Conservation (phyloP, 78 protist genomes). For the Paratrimastix pyriformis region DNA sequence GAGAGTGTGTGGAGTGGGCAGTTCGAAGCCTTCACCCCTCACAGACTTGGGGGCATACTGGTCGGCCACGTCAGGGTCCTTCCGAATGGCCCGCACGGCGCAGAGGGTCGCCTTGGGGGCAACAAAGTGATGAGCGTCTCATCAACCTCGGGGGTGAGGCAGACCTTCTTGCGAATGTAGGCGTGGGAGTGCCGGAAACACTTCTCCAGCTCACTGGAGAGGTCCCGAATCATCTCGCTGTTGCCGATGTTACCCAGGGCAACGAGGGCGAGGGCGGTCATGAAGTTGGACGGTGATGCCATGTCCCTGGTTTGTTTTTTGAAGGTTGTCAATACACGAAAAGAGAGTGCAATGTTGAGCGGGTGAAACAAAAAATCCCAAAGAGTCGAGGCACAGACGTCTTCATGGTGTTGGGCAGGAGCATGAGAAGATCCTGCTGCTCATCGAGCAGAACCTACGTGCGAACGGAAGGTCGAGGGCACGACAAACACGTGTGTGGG, state of each 20-base stretch:
- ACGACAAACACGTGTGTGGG: no score
- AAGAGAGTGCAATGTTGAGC: no score
- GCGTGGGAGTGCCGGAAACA: neutral
- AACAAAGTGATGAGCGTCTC: no score
- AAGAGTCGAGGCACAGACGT: no score
- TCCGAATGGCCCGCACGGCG: constrained; percentile 3
- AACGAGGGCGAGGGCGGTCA: neutral
- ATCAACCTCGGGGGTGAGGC: neutral
- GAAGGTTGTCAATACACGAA: no score
- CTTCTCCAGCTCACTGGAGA: constrained; percentile 4
- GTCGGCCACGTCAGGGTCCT: neutral
- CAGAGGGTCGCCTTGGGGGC: neutral
- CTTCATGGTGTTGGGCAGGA: neutral
- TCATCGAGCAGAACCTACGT: constrained; percentile 11
- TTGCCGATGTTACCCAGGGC: neutral
- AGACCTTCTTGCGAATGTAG: constrained; percentile 3
- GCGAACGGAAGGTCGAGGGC: no score
- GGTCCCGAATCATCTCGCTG: constrained; percentile 3
- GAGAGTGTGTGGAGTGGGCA: no score
- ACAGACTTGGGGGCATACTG: neutral
- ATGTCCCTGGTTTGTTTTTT: no score
- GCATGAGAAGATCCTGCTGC: neutral
- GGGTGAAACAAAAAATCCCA: no score
- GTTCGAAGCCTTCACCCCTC: no score
- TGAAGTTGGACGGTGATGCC: neutral